Conservation (phyloP, 371 early-diverging fungal genomes). For the Zancudomyces culisetae region DNA sequence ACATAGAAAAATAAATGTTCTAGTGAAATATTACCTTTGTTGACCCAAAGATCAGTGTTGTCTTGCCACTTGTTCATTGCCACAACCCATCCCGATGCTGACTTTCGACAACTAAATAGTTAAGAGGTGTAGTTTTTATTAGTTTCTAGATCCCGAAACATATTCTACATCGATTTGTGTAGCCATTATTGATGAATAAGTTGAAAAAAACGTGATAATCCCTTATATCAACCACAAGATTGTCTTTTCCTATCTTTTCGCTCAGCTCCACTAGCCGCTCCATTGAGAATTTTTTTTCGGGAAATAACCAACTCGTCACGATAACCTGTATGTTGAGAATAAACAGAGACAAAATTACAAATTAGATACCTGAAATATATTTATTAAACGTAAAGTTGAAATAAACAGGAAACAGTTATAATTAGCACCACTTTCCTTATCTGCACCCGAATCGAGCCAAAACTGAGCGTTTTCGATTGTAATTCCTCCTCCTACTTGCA, state of each 20-base stretch:
- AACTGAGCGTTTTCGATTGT: conserved; percentile 56
- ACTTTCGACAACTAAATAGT: conserved; percentile 46
- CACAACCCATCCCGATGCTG: conserved; percentile 62
- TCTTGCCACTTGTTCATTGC: conserved; percentile 96
- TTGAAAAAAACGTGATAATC: conserved; percentile 6
- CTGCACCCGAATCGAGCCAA: conserved; percentile 76
- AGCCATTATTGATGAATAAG: not conserved
- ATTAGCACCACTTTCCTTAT: conserved; percentile 43
- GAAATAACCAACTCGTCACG: conserved; percentile 87
- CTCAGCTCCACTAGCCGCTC: conserved; percentile 43
- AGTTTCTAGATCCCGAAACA: not conserved
- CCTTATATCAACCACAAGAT: conserved; percentile 79
- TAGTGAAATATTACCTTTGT: conserved; percentile 26
- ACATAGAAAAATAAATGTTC: not conserved
- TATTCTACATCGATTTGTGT: not conserved
- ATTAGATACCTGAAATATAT: conserved; percentile 6
- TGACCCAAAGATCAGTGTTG: conserved; percentile 70
- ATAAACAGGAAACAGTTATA: no score
- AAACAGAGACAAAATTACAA: not conserved
- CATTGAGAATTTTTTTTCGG: conserved; percentile 43
- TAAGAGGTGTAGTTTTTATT: not conserved
- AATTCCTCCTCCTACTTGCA: conserved; percentile 94
- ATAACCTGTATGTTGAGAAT: conserved; percentile 39
- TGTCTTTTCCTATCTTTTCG: conserved; percentile 48
- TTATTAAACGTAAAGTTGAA: no score